phyloP scores from a whole-genome alignment of 2,329 filamentous ascomycete species.

The Fusarium phyllophilum region DNA sequence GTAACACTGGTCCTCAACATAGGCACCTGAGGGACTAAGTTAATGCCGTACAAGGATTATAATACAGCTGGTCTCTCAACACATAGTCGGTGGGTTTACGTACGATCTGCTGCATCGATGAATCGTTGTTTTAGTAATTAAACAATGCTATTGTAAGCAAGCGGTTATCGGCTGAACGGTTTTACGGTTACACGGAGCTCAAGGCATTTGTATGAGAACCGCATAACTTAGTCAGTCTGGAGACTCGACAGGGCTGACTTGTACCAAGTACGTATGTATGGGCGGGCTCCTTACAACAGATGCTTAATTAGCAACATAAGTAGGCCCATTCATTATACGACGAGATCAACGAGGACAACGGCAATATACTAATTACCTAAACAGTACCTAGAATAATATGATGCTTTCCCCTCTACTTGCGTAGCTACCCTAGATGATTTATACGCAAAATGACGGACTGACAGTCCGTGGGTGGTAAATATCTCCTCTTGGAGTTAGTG shows the following conservation, averaged over 20 bases:
- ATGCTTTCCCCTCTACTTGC: too few relatives aligned
- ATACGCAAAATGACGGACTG: background rate
- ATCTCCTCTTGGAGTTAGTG: conserved; percentile 34
- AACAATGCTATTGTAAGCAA: conserved; percentile 24
- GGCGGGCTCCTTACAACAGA: background rate
- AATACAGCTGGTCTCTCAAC: background rate
- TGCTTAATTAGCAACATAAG: background rate
- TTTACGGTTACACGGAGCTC: background rate
- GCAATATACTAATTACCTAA: background rate
- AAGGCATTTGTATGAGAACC: background rate
- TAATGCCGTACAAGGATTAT: background rate
- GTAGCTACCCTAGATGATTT: conserved; percentile 6
- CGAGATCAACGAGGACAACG: background rate
- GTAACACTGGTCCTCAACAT: background rate
- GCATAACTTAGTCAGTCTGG: background rate
- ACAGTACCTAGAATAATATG: background rate
- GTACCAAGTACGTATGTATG: too few relatives aligned
- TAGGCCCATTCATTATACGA: too few relatives aligned
- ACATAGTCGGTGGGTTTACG: background rate
- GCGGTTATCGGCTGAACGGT: background rate
- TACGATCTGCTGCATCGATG: background rate
- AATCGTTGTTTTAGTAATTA: conserved; percentile 17
- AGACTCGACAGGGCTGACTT: background rate
- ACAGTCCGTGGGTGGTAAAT: background rate
- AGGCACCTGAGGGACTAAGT: background rate